Percentiles rank a stretch among this genome's conserved stretches.
phyloP scores from a whole-genome alignment of 1,139 yeast species.

The Yamadazyma sp. region DNA sequence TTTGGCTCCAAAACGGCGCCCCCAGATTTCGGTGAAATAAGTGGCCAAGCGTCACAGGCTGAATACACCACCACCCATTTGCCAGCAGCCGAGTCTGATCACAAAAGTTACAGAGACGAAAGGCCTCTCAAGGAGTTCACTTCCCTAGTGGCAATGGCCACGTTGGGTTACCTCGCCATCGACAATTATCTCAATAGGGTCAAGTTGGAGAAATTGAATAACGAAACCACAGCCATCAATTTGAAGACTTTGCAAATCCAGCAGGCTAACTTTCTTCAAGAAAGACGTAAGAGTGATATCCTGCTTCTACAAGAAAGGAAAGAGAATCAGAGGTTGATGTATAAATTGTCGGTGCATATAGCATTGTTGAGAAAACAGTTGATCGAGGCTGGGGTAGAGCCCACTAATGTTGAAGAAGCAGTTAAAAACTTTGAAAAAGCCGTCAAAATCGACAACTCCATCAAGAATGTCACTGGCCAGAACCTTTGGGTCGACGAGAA shows the following conservation, averaged over 20 bases:
- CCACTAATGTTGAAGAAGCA: constrained; percentile 52
- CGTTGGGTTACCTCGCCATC: constrained; percentile 48
- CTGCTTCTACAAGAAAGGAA: constrained; percentile 49
- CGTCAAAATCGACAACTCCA: constrained; percentile 56
- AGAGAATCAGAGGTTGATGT: constrained; percentile 49
- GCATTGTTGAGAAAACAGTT: constrained; percentile 63
- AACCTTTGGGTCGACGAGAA: constrained; percentile 60
- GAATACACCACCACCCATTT: constrained; percentile 2
- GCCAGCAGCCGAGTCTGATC: neutral
- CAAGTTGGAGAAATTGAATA: constrained; percentile 39
- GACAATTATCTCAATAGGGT: constrained; percentile 50
- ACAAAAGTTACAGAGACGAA: constrained; percentile 6
- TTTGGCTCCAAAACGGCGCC: constrained; percentile 19
- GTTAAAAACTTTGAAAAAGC: constrained; percentile 52
- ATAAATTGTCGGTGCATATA: constrained; percentile 63
- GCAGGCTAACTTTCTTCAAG: constrained; percentile 43
- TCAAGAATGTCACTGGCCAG: constrained; percentile 54
- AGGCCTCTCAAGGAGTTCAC: constrained; percentile 30
- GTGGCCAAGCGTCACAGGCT: neutral
- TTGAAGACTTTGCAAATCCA: constrained; percentile 44
- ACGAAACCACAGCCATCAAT: constrained; percentile 41
- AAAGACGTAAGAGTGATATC: constrained; percentile 47
- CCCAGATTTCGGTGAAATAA: constrained; percentile 15
- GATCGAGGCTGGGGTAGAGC: constrained; percentile 50
- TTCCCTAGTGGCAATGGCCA: constrained; percentile 36